Base-by-base conservation (phyloP, 208 protist genomes). In the Endotrypanum monterogeii region DNA sequence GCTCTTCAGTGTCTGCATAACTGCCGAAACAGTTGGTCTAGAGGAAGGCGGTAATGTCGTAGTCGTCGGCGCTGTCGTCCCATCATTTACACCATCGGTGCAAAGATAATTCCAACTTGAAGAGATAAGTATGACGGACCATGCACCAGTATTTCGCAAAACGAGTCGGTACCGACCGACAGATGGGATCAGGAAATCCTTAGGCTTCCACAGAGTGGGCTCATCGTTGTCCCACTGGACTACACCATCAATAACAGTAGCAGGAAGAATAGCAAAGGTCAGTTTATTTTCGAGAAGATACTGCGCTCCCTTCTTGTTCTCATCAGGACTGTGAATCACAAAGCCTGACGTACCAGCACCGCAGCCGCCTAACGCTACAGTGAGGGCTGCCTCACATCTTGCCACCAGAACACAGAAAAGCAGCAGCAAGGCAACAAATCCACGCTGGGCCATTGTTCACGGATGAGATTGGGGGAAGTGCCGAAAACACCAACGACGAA, bases 181-280 rank as follows among this genome's bases (percentile, higher is more conserved):
- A 16, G 75, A 5, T 3, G 80, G 81, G 1, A 62, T 20, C 1
- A 41, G n/a, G 52, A 88, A 84, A 7, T 30, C 32, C 16, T 66
- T 39, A 9, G 85, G 80, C 48, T 61, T 66, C 84, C 83, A 89
- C 32, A 58, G 67, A 56, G 85, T 67, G 8, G 73, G 37, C 44
- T 71, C 76, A 3, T 81, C 85, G 68, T 85, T 80, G 16, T 86
- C 75, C 81, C 82, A 84, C 56, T 80, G 71, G 1, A 76, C 39
- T 3, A 67, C 32, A 35, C 80, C 83, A 16, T 76, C 65, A 18
- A 67, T 71, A 3, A 86, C 76, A 35, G 77, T 80, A 46, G 75
- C 88, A 20, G 74, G 84, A 50, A 89, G 80, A 50, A 72, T 78
- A 23, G 85, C 88, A 25, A 63, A 70, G 23, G 74, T 5, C 25